These are phyloP conservation scores for Hawksworthiomyces lignivorus DNA, from an alignment of 2,329 filamentous ascomycete genomes.

Conservation along the genomic window DNA sequence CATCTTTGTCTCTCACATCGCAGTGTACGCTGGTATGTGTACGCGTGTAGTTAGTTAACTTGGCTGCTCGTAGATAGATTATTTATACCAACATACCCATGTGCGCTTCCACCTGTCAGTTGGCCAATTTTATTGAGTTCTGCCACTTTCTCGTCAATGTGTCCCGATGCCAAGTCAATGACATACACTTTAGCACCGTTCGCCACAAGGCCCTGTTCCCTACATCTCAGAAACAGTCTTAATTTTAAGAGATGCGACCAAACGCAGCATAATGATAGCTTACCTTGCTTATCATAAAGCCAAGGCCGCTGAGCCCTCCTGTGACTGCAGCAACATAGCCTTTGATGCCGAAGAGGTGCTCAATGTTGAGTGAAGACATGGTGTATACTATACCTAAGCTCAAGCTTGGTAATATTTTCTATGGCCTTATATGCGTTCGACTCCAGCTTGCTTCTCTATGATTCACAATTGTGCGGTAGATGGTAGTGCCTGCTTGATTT, in stretches of 20 bases:
- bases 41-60: no score
- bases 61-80: no score
- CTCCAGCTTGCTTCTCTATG: no score
- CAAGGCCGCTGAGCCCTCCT: constrained; percentile 25
- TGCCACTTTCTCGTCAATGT: constrained; percentile 51
- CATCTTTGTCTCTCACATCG: constrained; percentile 56
- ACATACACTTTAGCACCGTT: constrained; percentile 68
- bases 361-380: constrained; percentile 4
- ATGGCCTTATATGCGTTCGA: no score
- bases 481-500: no score
- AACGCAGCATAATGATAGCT: no score
- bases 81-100: no score
- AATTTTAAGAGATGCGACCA: constrained; percentile 23
- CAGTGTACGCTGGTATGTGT: constrained; percentile 38
- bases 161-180: constrained; percentile 55
- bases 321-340: constrained; percentile 27
- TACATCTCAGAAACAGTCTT: background rate
- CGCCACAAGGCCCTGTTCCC: constrained; percentile 33
- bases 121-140: no score
- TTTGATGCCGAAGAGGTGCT: constrained; percentile 16
- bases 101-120: no score
- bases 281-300: constrained; percentile 22
- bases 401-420: no score
- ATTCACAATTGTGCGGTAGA: no score
- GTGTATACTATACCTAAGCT: no score